Evolutionary conservation across 202 grass and related monocot species (phyloP), one percentile per base, ranked within the genome.

Genomic region (Carex arenaria): DNA sequence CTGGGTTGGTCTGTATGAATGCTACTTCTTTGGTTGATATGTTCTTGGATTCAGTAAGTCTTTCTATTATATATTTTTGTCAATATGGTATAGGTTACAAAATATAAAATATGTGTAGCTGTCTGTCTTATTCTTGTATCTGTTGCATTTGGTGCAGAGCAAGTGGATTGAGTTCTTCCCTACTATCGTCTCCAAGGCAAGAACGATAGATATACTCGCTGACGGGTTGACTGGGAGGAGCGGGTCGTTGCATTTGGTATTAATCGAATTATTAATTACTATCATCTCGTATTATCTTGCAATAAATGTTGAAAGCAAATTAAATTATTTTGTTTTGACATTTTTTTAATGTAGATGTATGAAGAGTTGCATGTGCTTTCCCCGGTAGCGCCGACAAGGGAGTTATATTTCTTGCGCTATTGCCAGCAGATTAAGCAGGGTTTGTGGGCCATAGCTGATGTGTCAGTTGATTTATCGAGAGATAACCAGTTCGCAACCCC

Each of bases 131-230:
- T 18, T 8, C 34, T 49, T 81, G 13, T 64, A 22, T 64, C 8
- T 63, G 4, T 34, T 3, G 19, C 30, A 30, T 36, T 73, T 28
- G 23, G 4, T 34, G 74, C 86, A 99, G 96, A 84, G 42, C 83
- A 95, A 99, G 68, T 99, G 93, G 89, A 38, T 88, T 61, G 96
- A 99, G 55, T 92, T 95, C 64, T 99, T 98, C 80, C 91, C 96
- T 1, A 87, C 91, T 63, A 88, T 98, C 60, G 85, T 98, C 36
- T 90, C 93, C 72, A 93, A 87, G 73, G 83, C 88, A 23, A 85
- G 83, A 77, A 99, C 91, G 43, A 63, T 90, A 3, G 96, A 99
- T 10, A 36, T 88, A 23, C 83, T 99, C 3, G 79, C 90, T 0
- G 85, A 87, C 47, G 89, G 88, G 65, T 53, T 89, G 80, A 11